Conservation (phyloP, 2,329 filamentous ascomycete species). For the Fusarium sp. region DNA sequence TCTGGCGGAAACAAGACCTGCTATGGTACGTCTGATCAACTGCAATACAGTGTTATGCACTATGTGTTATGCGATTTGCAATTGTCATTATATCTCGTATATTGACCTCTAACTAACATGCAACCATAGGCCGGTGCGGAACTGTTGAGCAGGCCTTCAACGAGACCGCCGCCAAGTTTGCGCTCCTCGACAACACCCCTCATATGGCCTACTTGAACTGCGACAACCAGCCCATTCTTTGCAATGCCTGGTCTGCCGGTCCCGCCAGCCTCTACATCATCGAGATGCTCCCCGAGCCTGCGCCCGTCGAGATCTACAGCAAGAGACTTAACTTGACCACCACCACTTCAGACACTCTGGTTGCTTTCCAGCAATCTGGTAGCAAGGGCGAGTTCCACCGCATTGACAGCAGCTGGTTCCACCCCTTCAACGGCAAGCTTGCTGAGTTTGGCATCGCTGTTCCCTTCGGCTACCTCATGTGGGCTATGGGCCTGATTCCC, state of each 20-base stretch:
- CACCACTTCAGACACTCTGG: slow-evolving; percentile 71
- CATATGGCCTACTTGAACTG: slow-evolving; percentile 79
- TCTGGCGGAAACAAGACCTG: slow-evolving; percentile 84
- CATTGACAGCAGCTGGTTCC: slow-evolving; percentile 70
- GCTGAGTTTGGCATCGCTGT: slow-evolving; percentile 71
- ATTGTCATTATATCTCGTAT: background rate
- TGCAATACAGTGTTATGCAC: background rate
- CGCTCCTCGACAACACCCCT: slow-evolving; percentile 69
- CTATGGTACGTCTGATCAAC: slow-evolving; percentile 60
- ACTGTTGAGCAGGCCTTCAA: slow-evolving; percentile 73
- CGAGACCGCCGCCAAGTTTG: slow-evolving; percentile 72
- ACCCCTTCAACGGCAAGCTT: slow-evolving; percentile 78
- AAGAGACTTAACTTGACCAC: slow-evolving; percentile 77
- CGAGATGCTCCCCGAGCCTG: slow-evolving; percentile 72
- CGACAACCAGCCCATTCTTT: slow-evolving; percentile 78
- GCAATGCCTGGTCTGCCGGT: slow-evolving; percentile 76
- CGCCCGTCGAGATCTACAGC: slow-evolving; percentile 71
- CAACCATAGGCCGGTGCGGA: slow-evolving; percentile 68
- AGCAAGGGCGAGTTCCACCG: slow-evolving; percentile 60
- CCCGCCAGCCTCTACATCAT: slow-evolving; percentile 75
- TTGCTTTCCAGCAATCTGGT: slow-evolving; percentile 65
- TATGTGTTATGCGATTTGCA: background rate
- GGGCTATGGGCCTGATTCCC: slow-evolving; percentile 72
- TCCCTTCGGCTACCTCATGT: slow-evolving; percentile 75
- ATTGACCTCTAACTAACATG: slow-evolving; percentile 32